Base-by-base conservation (phyloP, 2,329 filamentous ascomycete genomes). In the Aureobasidium sp. region DNA sequence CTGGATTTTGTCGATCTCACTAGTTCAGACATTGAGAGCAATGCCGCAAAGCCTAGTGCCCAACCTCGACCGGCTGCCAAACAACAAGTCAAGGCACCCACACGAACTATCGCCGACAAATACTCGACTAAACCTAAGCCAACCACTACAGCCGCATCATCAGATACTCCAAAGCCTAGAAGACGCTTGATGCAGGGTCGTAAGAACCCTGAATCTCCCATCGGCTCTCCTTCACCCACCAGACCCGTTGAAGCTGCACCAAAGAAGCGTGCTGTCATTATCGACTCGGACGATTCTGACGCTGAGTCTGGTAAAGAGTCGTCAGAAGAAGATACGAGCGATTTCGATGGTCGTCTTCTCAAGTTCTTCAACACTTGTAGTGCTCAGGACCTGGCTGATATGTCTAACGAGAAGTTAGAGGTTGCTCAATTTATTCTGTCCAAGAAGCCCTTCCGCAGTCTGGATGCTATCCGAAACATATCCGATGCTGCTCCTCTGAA, bases 301-400 rank as follows among this genome's bases (percentile, higher is more conserved):
- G 64, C 50, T 14, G 63, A 63, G 36, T 53, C 59, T 42, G 61
- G 59, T 16, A 59, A 53, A 21, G 50, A 32, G 36, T 50, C 58
- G 2, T 41, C 49, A 14, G 54, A 62, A 44, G 61, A 59, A 48
- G 61, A 64, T 3, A 58, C 48, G 6, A 61, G 74, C 16, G 71
- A 74, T 34, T 71, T 84, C 44, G 79, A 84, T 34, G 69, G 69
- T 5, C 81, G 81, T 61, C 83, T 97, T 7, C 78, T 97, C 32
- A 81, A 85, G 8, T 95, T 91, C 69, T 86, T 99, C 73, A 97
- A 97, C 70, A 85, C 81, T 0, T 94, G 90, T 71, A 84, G 85
- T 5, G 77, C 84, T 10, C 82, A 87, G 39, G 90, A 93, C 62
- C 82, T 99, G 45, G 84, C 88, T 1, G 92, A 96, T 67, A 86